Evolutionary conservation across 345 rosid genomes (phyloP), one percentile per base, ranked within the genome.

Genomic region (Cardiospermum halicacabum): DNA sequence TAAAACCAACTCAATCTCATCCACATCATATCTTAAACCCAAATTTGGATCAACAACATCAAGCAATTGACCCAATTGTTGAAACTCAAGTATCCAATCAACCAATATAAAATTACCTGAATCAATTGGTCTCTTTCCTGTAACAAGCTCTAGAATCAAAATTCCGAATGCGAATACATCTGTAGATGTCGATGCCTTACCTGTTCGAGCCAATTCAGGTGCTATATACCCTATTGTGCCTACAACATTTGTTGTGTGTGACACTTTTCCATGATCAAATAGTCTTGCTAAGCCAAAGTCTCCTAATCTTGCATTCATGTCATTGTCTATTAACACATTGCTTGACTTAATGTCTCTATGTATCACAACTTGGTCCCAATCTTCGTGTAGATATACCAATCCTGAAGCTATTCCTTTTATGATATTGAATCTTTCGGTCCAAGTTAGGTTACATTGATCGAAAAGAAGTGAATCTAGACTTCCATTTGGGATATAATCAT

Each of bases 211-310:
- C 53, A 86, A 30, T 65, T 91, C 97, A 0, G 94, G 94, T 0
- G 97, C 89, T 16, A 91, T 77, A 57, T 89, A 91, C 56, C 96
- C 96, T 7, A 89, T 45, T 0, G 92, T 91, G 54, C 97, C 97
- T 4, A 83, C 85, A 3, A 91, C 69, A 51, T 59, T 66, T 0
- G 96, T 85, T 5, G 87, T 85, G 50, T 85, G 91, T 10, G 84
- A 77, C 22, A 65, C 56, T 42, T 70, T 72, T 1, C 86, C 93
- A 13, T 82, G 97, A 43, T 88, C 87, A 27, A 78, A 81, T 24
- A 89, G 60, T 74, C 93, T 83, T 0, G 96, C 97, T 22, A 86
- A 91, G 27, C 97, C 96, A 18, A 91, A 91, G 27, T 88, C 97
- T 0, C 96, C 93, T 0, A 91, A 72, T 19, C 87, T 68, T 0